Base-by-base conservation (phyloP, 1,139 yeast species). In the Trichomonascaceae sp. region DNA sequence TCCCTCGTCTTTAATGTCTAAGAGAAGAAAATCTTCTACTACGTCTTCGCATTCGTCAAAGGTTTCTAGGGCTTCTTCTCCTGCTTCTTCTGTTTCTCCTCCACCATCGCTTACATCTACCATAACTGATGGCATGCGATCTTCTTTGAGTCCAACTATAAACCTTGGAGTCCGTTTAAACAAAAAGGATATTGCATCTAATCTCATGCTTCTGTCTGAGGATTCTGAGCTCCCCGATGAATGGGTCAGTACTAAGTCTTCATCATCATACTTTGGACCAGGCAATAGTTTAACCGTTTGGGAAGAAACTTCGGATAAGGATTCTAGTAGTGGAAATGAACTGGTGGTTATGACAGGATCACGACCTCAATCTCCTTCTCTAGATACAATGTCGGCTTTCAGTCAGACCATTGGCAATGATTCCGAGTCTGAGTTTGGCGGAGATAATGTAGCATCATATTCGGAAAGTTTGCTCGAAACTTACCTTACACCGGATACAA, bases 401-500 rank as follows among this genome's bases (percentile, higher is more conserved):
- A 15, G 17, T 8, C 41, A 13, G 15, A n/a, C 41, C 5, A 36
- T 36, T 36, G 41, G 41, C 41, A 36, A 36, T 36, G 41, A 36
- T 36, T 36, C 41, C 15, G 41, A 36, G 41, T 36, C 41, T 36
- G 41, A 36, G 9, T 36, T 36, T 13, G 41, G 41, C 41, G 41
- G 8, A 13, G 53, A 47, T 17, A 45, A 39, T 38, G 18, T 51
- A 9, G 43, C 43, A 12, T 46, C 53, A 9, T 45, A 49, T 20
- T 49, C 58, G 17, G 61, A 58, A 32, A 52, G 52, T 36, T 56
- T 61, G 44, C 49, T 62, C 19, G 66, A 62, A 38, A 57, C 60
- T 39, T 63, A 63, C 54, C 55, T 62, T 36, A 60, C 65, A 15
- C 65, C 65, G 10, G 64, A 62, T 50, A 58, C 63, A 17, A 63